Evolutionary conservation across 75 land plant species (phyloP), one percentile per base, ranked within the genome.

Genomic region (Picea sitchensis): DNA sequence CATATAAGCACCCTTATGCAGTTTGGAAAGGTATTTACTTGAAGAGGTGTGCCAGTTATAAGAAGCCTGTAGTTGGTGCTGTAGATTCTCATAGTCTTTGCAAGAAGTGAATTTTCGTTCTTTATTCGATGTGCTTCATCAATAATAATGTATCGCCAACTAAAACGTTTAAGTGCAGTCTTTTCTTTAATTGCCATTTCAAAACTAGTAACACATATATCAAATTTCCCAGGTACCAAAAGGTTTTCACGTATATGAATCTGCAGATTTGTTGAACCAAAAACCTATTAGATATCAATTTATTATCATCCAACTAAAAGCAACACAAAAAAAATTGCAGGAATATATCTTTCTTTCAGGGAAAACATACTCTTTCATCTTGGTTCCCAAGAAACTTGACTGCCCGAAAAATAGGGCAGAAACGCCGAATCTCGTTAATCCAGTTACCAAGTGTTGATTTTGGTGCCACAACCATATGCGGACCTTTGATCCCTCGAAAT

Each of bases 151-250:
- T 98, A 98, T 15, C 99, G 93, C 99, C 99, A 98, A 77, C 96
- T 95, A 76, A 98, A 98, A 17, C 92, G 90, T 56, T 92, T 87
- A 54, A 98, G 80, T 30, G 91, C 71, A 64, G 92, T 84, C 75
- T 94, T 95, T 80, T 98, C 99, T 81, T 98, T 98, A 56, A 98
- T 98, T 9, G 98, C 99, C 98, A 95, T 98, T 83, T 98, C 99
- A 88, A 90, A 98, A 80, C 99, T 98, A 65, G 99, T 98, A 11
- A 98, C 96, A 81, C 99, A 98, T 2, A 98, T 83, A 85, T 98
- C 99, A 90, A 98, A 98, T 44, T 95, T 93, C 62, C 99, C 99
- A 78, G 96, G 91, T 65, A 89, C 93, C 18, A 98, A 82, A 61
- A 88, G 82, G 14, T 98, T 80, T 15, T 95, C 98, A 5, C 94